These are phyloP conservation scores for Plasmodium gonderi DNA, from an alignment of 169 alveolate genomes.

Conservation along the genomic window DNA sequence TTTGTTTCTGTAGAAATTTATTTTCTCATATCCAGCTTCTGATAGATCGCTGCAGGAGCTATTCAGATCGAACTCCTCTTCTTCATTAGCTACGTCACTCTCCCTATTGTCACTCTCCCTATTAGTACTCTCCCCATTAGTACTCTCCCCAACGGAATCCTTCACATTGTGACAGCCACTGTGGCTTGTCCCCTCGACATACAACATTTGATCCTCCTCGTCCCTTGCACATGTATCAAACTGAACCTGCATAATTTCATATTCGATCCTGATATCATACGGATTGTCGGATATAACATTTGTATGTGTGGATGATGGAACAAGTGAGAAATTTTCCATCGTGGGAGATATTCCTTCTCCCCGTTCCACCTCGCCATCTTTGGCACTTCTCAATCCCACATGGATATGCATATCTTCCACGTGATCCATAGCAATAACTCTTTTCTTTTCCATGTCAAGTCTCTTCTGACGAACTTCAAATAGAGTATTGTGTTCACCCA, in stretches of 20 bases:
- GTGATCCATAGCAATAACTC: background rate
- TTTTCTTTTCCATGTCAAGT: background rate
- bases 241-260: background rate
- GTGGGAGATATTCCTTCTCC: no score
- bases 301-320: no score
- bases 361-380: background rate
- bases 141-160: no score
- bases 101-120: no score
- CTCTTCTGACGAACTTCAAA: slow-evolving; percentile 2
- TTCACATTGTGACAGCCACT: no score
- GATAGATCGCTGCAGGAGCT: slow-evolving; percentile 37
- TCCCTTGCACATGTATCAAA: no score
- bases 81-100: no score
- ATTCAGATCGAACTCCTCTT: background rate
- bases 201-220: no score
- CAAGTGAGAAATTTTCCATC: no score
- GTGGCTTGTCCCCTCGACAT: no score
- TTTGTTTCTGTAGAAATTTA: slow-evolving; percentile 52
- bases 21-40: slow-evolving; percentile 20
- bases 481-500: slow-evolving; percentile 3
- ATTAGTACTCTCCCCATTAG: no score
- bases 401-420: background rate
- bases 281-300: background rate
- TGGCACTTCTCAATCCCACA: background rate
- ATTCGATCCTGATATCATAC: background rate